phyloP scores from a whole-genome alignment of 2,329 filamentous ascomycete species.

The Aspergillus proliferans region DNA sequence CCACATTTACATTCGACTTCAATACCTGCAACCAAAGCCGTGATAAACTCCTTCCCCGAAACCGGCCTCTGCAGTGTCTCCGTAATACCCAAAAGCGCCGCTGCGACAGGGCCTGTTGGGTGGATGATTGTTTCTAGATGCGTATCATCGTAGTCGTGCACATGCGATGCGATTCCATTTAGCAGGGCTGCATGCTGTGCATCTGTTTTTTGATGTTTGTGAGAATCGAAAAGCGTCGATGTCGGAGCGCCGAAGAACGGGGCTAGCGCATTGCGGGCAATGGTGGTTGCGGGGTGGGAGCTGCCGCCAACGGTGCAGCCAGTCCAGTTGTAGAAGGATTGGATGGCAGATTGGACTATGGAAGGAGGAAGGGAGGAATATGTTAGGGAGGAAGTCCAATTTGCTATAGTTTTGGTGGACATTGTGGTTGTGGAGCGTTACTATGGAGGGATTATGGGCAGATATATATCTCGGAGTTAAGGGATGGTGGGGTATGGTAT shows the following conservation, averaged over 20 bases:
- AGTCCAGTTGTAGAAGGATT: slow-evolving; percentile 50
- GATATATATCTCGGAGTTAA: no score
- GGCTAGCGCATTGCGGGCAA: slow-evolving; percentile 29
- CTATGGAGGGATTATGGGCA: no score
- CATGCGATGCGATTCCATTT: slow-evolving; percentile 51
- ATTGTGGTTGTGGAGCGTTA: neutral
- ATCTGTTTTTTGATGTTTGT: slow-evolving; percentile 24
- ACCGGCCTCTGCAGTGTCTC: slow-evolving; percentile 32
- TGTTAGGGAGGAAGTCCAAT: slow-evolving; percentile 41
- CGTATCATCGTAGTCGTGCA: slow-evolving; percentile 54
- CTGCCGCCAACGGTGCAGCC: slow-evolving; percentile 50
- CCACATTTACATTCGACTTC: slow-evolving; percentile 51
- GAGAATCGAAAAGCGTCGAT: slow-evolving; percentile 30
- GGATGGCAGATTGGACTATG: slow-evolving; percentile 41
- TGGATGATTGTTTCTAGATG: slow-evolving; percentile 53
- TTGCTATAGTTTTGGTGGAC: slow-evolving; percentile 20
- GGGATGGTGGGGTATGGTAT: no score
- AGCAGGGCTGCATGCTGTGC: slow-evolving; percentile 47
- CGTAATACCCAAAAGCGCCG: slow-evolving; percentile 41
- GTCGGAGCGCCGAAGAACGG: slow-evolving; percentile 35
- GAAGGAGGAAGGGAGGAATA: slow-evolving; percentile 36
- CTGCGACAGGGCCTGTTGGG: slow-evolving; percentile 47
- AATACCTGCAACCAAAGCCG: slow-evolving; percentile 47
- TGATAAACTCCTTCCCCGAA: slow-evolving; percentile 44
- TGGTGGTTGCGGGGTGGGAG: slow-evolving; percentile 40